phyloP scores from a whole-genome alignment of 257 asterid genomes.

The Striga asiatica region DNA sequence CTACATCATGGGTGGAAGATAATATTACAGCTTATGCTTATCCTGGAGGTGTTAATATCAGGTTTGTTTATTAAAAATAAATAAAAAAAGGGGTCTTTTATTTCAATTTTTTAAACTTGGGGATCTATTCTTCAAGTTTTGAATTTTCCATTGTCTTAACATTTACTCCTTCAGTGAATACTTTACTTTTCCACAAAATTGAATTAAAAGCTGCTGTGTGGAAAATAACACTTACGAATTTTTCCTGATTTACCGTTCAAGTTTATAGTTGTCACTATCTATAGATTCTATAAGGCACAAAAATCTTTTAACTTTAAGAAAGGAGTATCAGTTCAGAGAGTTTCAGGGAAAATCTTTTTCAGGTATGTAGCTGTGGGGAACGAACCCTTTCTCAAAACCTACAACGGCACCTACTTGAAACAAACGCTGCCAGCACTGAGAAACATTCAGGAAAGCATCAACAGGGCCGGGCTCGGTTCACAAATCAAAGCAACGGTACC shows the following conservation, averaged over 20 bases:
- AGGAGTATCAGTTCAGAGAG: neutral
- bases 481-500: constrained; percentile 73
- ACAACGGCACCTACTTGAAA: constrained; percentile 47
- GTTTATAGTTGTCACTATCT: too few relatives aligned
- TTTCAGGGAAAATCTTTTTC: neutral
- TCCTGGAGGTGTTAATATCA: constrained; percentile 68
- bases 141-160: too few relatives aligned
- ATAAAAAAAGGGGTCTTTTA: too few relatives aligned
- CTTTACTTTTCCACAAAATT: too few relatives aligned
- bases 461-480: constrained; percentile 56
- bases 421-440: constrained; percentile 63
- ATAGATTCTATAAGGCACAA: too few relatives aligned
- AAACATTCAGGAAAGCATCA: constrained; percentile 70
- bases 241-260: too few relatives aligned
- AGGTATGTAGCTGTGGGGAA: constrained; percentile 95
- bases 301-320: too few relatives aligned
- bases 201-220: too few relatives aligned
- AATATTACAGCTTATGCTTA: constrained; percentile 54
- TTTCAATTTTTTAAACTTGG: too few relatives aligned
- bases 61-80: constrained; percentile 22
- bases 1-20: constrained; percentile 75
- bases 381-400: constrained; percentile 77
- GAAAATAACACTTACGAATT: too few relatives aligned
- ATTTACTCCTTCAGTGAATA: too few relatives aligned
- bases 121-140: too few relatives aligned